Evolutionary conservation across 495 filamentous ascomycete species (phyloP).

Genomic region (Terfezia claveryi): DNA sequence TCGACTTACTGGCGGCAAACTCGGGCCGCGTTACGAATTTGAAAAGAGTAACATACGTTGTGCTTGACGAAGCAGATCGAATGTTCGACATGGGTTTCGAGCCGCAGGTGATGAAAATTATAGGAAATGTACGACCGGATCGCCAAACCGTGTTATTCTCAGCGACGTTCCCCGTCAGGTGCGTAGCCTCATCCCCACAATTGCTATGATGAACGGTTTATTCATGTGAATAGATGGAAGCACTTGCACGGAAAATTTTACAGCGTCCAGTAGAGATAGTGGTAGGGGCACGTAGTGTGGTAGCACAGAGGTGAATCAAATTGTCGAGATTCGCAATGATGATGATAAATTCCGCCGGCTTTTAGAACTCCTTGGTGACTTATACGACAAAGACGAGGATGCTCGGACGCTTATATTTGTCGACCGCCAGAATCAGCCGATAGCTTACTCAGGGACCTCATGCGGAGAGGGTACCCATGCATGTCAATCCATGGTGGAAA

Average conservation of each 20-base stretch:
- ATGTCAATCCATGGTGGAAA: slow-evolving; percentile 94
- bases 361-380: slow-evolving; percentile 64
- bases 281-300: slow-evolving; percentile 76
- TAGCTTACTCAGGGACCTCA: slow-evolving; percentile 53
- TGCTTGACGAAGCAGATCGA: slow-evolving; percentile 90
- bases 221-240: slow-evolving; percentile 48
- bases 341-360: slow-evolving; percentile 68
- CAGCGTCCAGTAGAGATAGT: slow-evolving; percentile 72
- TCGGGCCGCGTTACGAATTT: slow-evolving; percentile 81
- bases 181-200: slow-evolving; percentile 1
- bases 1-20: slow-evolving; percentile 85
- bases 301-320: slow-evolving; percentile 85
- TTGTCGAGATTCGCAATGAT: slow-evolving; percentile 70
- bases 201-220: not conserved
- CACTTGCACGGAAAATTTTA: slow-evolving; percentile 69
- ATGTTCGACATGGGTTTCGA: slow-evolving; percentile 99
- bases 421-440: slow-evolving; percentile 89
- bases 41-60: slow-evolving; percentile 69
- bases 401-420: slow-evolving; percentile 81
- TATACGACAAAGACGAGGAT: slow-evolving; percentile 75
- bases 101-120: slow-evolving; percentile 92
- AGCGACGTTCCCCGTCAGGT: slow-evolving; percentile 59
- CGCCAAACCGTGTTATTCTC: slow-evolving; percentile 90
- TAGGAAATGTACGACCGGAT: slow-evolving; percentile 72
- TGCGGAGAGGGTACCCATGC: slow-evolving; percentile 78